Evolutionary conservation across 306 rosid genomes (phyloP).

Genomic region (Citrullus amarus): DNA sequence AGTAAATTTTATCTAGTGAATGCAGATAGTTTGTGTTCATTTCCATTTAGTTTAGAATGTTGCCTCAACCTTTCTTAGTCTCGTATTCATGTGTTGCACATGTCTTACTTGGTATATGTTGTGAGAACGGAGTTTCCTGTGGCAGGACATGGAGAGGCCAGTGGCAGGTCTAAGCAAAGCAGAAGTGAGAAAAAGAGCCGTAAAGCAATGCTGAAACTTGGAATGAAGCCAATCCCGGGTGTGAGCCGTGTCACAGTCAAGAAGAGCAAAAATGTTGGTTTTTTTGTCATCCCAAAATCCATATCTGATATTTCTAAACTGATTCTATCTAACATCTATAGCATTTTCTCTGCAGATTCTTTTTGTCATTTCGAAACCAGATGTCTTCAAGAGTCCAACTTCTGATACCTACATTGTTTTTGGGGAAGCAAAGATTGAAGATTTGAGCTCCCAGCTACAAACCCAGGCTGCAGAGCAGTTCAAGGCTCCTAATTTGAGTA

Average conservation of each 20-base stretch:
- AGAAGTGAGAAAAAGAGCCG: slow-evolving; percentile 97
- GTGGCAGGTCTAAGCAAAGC: slow-evolving; percentile 86
- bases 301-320: neutral
- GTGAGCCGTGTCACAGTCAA: slow-evolving; percentile 56
- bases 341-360: slow-evolving; percentile 32
- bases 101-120: neutral
- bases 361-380: slow-evolving; percentile 82
- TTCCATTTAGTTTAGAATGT: neutral
- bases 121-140: neutral
- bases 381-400: slow-evolving; percentile 85
- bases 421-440: slow-evolving; percentile 89
- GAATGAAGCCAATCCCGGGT: slow-evolving; percentile 76
- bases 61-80: neutral
- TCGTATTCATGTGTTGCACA: neutral
- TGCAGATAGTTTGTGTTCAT: neutral
- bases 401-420: slow-evolving; percentile 80
- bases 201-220: slow-evolving; percentile 93
- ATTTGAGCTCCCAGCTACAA: slow-evolving; percentile 80
- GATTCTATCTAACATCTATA: neutral
- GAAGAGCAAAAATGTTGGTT: slow-evolving; percentile 15
- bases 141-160: slow-evolving; percentile 28
- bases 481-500: slow-evolving; percentile 63
- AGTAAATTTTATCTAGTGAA: neutral
- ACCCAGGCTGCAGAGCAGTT: slow-evolving; percentile 93
- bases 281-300: neutral